Evolutionary conservation across 2,329 filamentous ascomycete species (phyloP), one percentile per base, ranked within the genome.

Genomic region (Xylariaceae sp.): DNA sequence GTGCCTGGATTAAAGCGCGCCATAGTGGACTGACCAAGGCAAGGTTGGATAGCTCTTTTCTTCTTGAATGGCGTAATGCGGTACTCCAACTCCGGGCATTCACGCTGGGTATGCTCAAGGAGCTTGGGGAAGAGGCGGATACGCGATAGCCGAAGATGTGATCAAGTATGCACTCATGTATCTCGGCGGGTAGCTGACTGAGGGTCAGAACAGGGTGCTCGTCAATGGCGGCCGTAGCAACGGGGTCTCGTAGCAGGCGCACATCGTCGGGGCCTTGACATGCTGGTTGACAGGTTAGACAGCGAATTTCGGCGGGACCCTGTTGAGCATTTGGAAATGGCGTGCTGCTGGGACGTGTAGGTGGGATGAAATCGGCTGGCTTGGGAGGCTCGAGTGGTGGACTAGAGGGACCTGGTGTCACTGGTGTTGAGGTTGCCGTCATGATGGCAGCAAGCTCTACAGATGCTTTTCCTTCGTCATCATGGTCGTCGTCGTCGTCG

Each of bases 131-230:
- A 16, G 83, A 79, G 4, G 86, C 78, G 0, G 88, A 87, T 36
- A 86, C 82, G 43, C 86, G 82, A 57, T 88, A 86, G 3, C 87
- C 88, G 65, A 91, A 90, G 2, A 91, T 74, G 63, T 89, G 83
- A 69, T 91, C 88, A 12, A 91, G 76, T 51, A 91, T 87, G 53
- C 83, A 84, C 66, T 90, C 87, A 68, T 90, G 87, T 11, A 92
- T 88, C 70, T 91, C 88, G 53, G 83, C 80, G 1, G 89, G 88
- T 1, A 91, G 75, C 60, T 84, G 73, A 40, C 78, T 75, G 45
- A 85, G 73, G 49, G 78, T 76, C n/a, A 75, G 58, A 26, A 69
- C 64, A 5, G 69, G 66, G 16, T 50, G 65, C 37, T 72, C 66
- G 37, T 72, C 68, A 46, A 58, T 60, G 26, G 55, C 29, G 36